These are phyloP conservation scores for Hygrophorus russula DNA, from an alignment of 768 basidiomycete species.

Conservation along the genomic window DNA sequence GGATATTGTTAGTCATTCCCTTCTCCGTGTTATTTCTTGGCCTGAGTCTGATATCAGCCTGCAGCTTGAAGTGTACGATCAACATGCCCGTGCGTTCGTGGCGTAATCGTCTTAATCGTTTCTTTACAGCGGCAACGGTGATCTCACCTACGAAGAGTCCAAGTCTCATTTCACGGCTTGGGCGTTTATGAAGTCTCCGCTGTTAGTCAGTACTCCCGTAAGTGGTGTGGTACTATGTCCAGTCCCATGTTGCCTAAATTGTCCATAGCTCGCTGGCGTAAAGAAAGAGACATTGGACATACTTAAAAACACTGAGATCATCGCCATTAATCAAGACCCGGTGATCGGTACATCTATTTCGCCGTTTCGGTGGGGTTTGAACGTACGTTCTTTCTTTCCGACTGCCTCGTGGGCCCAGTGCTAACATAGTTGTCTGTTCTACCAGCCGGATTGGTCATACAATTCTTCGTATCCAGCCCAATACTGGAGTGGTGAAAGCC, in stretches of 20 bases:
- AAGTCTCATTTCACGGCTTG: conserved; percentile 67
- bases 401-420: background rate
- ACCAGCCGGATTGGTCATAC: conserved; percentile 22
- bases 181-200: conserved; percentile 57
- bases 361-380: conserved; percentile 61
- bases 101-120: background rate
- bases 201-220: conserved; percentile 45
- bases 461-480: conserved; percentile 43
- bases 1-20: conserved; percentile 39
- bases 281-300: conserved; percentile 41
- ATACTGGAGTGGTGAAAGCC: conserved; percentile 52
- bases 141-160: conserved; percentile 48
- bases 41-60: conserved; percentile 2
- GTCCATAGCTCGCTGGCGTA: conserved; percentile 34
- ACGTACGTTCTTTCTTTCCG: conserved; percentile 25
- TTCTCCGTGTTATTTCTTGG: background rate
- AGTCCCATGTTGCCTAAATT: background rate
- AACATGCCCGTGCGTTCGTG: background rate
- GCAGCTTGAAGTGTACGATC: conserved; percentile 46
- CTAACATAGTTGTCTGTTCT: conserved; percentile 8
- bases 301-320: conserved; percentile 50
- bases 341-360: conserved; percentile 49
- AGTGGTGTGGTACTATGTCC: conserved; percentile 8
- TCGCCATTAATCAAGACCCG: conserved; percentile 61
- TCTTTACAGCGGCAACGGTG: conserved; percentile 44